Percentiles rank a stretch among this genome's conserved stretches.
Conservation (phyloP, 148 eudicot genomes). For the Linanthus parryae region DNA sequence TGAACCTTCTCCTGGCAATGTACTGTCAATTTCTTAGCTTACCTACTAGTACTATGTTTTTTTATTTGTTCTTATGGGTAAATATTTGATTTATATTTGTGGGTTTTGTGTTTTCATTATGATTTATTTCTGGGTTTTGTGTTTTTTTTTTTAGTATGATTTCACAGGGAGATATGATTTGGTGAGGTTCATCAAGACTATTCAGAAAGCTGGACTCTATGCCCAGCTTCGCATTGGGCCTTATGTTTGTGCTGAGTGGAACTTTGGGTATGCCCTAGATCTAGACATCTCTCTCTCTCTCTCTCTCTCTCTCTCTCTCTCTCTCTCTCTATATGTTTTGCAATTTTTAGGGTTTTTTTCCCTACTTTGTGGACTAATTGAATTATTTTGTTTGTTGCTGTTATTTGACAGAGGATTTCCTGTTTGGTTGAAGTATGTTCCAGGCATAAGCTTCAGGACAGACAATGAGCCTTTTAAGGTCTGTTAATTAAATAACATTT, state of each 20-base stretch:
- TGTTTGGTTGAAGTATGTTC: constrained; percentile 91
- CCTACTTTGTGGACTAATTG: no score
- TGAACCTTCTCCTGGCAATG: constrained; percentile 89
- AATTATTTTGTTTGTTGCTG: constrained; percentile 21
- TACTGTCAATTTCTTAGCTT: constrained; percentile 21
- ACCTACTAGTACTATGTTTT: background rate
- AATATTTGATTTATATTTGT: background rate
- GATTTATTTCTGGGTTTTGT: background rate
- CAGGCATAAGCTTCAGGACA: constrained; percentile 88
- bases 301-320: background rate
- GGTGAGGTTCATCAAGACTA: constrained; percentile 78
- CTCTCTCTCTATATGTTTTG: background rate
- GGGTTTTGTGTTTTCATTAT: background rate
- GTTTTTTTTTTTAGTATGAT: constrained; percentile 41
- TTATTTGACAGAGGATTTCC: constrained; percentile 67
- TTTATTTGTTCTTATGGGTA: background rate
- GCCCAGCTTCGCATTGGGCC: constrained; percentile 88
- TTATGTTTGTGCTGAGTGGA: constrained; percentile 95
- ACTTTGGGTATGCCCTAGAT: constrained; percentile 55
- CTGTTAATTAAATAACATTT: background rate
- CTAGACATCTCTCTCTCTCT: background rate
- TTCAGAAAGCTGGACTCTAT: constrained; percentile 71
- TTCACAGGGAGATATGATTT: constrained; percentile 76
- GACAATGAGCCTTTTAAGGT: constrained; percentile 95
- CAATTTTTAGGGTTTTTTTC: no score